Evolutionary conservation across 2,329 filamentous ascomycete genomes (phyloP).

Genomic region (Epichloe uncinata): DNA sequence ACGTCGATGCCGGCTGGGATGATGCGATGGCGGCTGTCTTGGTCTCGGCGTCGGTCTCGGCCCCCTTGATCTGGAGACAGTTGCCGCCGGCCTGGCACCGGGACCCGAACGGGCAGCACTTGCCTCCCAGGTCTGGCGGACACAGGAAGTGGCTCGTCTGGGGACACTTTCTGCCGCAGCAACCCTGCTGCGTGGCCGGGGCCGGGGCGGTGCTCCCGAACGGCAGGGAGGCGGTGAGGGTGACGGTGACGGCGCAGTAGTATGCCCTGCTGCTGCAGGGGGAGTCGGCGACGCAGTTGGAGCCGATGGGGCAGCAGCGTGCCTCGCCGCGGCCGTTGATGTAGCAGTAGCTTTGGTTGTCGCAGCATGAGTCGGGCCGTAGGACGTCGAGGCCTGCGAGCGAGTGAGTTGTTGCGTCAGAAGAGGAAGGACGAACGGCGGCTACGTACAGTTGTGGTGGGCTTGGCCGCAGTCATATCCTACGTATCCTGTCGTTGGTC

Average conservation of each 20-base stretch:
- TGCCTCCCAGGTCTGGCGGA: conserved; percentile 27
- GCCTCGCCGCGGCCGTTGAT: conserved; percentile 19
- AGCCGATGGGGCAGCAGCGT: conserved; percentile 30
- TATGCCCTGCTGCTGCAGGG: conserved; percentile 21
- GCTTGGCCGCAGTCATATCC: conserved; percentile 13
- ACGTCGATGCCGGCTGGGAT: conserved; percentile 3
- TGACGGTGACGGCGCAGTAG: conserved; percentile 20
- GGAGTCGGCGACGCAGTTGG: conserved; percentile 25
- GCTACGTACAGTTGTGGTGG: conserved; percentile 18
- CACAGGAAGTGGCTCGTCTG: conserved; percentile 31
- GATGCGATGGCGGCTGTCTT: conserved; percentile 7
- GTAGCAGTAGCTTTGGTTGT: conserved; percentile 32
- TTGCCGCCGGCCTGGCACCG: conserved; percentile 24
- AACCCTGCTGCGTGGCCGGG: conserved; percentile 15
- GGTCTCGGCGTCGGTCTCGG: conserved; percentile 2
- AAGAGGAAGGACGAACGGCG: background rate
- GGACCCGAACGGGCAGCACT: conserved; percentile 35
- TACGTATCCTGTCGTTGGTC: background rate
- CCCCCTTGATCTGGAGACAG: conserved; percentile 21
- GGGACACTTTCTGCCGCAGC: conserved; percentile 28
- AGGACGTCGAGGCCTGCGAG: conserved; percentile 29
- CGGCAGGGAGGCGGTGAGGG: conserved; percentile 13
- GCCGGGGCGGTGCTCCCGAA: conserved; percentile 5
- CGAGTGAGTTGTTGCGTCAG: too few species aligned
- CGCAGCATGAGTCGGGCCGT: conserved; percentile 26